Base-by-base conservation (phyloP, 805 yeast genomes). In the Brettanomyces anomalus region DNA sequence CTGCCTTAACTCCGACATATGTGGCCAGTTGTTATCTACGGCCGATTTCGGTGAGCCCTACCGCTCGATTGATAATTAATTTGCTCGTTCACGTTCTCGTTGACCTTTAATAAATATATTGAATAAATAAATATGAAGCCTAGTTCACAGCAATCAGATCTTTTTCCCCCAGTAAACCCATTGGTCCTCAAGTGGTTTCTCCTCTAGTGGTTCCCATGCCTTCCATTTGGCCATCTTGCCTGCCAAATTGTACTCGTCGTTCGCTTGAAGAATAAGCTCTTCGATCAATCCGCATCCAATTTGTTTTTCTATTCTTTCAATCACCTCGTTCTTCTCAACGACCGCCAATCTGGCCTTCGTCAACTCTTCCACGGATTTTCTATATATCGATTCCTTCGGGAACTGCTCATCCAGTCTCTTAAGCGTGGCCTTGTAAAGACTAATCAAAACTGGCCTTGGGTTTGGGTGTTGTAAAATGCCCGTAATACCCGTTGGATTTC, bases 271-370 rank as follows among this genome's bases (percentile, higher is more conserved):
- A 43, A 86, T 57, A 45, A 86, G 66, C 67, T 86, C 95, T 65
- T 86, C 95, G 49, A 85, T 79, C 54, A 86, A 73, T 2, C 95
- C 95, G 48, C 81, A 78, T 16, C 94, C 94, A 49, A 86, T 81
- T 59, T 77, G 65, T 49, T 69, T 65, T 66, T 86, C 95, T 51
- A 86, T 83, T 48, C 70, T 74, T 53, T 74, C 82, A 35, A 72
- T 64, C 42, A 77, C 74, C 49, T 79, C 85, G 47, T 74, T 73
- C 37, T 63, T 55, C 57, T 83, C 78, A 17, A 85, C 94, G 40
- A 83, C 68, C 36, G 68, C 66, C 58, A 81, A 70, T 58, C 95
- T 76, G 57, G 81, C 71, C 52, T 72, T 72, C 41, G 93, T 85
- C 61, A 86, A 65, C 44, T 77, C 74, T 62, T 80, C 84, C 5